These are phyloP conservation scores for Rehmannia glutinosa DNA, from an alignment of 257 asterid genomes.

Conservation along the genomic window DNA sequence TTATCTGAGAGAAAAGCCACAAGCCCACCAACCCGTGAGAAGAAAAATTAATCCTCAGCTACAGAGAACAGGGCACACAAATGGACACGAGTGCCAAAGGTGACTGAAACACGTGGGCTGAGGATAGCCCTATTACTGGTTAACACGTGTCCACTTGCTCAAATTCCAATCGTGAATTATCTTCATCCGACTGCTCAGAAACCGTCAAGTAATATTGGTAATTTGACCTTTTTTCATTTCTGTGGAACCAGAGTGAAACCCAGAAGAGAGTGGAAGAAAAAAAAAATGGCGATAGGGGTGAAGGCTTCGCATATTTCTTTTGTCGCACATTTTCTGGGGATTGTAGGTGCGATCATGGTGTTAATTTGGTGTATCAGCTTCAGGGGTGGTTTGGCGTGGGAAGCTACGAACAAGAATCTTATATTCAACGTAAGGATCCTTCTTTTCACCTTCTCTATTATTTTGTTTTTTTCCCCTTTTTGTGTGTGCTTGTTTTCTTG, in stretches of 20 bases:
- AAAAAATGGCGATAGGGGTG: conserved; percentile 57
- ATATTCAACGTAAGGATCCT: conserved; percentile 63
- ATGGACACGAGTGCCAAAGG: conserved; percentile 12
- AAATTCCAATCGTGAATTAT: not conserved
- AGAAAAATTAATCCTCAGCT: conserved; percentile 9
- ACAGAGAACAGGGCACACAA: not conserved
- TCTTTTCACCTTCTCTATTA: not conserved
- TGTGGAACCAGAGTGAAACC: not conserved
- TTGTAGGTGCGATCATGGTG: conserved; percentile 58
- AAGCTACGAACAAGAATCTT: conserved; percentile 60
- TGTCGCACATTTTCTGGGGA: conserved; percentile 64
- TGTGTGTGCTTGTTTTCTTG: not conserved
- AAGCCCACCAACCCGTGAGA: not conserved
- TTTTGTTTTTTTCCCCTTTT: not conserved
- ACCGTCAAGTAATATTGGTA: not conserved
- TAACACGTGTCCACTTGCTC: conserved; percentile 13
- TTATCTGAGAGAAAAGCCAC: no score
- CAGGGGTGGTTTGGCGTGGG: conserved; percentile 98
- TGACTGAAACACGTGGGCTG: conserved; percentile 22
- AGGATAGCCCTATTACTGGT: not conserved
- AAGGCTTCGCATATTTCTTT: conserved; percentile 61
- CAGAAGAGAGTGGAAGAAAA: not conserved
- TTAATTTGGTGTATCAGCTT: conserved; percentile 68
- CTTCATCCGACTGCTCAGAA: conserved; percentile 33
- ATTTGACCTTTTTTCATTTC: conserved; percentile 2